Percentiles rank a stretch among this genome's conserved stretches.
Conservation (phyloP, 805 yeast genomes). For the Nakazawaea laoshanensis region DNA sequence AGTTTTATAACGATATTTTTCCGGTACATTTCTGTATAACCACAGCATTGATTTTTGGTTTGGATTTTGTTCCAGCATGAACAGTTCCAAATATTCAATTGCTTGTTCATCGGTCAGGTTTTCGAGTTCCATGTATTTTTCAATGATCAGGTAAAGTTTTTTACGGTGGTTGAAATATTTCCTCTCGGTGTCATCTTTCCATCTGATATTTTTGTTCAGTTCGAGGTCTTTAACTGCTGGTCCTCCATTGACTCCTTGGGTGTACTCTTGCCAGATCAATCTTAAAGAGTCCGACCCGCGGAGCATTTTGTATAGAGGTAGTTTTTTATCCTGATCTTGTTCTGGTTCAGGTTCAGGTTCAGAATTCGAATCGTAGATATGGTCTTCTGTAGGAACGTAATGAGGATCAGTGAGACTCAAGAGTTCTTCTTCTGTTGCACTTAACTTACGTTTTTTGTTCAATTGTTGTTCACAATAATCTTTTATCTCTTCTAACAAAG, state of each 20-base stretch:
- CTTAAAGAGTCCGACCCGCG: slow-evolving; percentile 8
- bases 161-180: slow-evolving; percentile 10
- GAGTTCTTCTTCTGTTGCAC: slow-evolving; percentile 9
- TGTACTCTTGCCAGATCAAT: slow-evolving; percentile 21
- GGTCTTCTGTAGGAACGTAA: slow-evolving; percentile 5
- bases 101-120: slow-evolving; percentile 4
- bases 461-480: slow-evolving; percentile 6
- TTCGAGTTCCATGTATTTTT: slow-evolving; percentile 8
- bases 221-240: slow-evolving; percentile 31
- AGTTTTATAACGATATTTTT: slow-evolving; percentile 1
- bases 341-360: not conserved
- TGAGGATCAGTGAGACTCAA: slow-evolving; percentile 9
- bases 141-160: slow-evolving; percentile 8
- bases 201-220: slow-evolving; percentile 28
- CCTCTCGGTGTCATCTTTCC: slow-evolving; percentile 22
- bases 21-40: slow-evolving; percentile 7
- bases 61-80: slow-evolving; percentile 2
- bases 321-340: not conserved
- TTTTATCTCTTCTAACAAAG: slow-evolving; percentile 3
- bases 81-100: slow-evolving; percentile 5
- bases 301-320: slow-evolving; percentile 6
- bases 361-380: not conserved
- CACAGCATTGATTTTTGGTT: slow-evolving; percentile 8
- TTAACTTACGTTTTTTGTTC: slow-evolving; percentile 2
- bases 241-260: slow-evolving; percentile 28